phyloP scores from a whole-genome alignment of 2,329 filamentous ascomycete genomes.

The Aspergillus ustus region DNA sequence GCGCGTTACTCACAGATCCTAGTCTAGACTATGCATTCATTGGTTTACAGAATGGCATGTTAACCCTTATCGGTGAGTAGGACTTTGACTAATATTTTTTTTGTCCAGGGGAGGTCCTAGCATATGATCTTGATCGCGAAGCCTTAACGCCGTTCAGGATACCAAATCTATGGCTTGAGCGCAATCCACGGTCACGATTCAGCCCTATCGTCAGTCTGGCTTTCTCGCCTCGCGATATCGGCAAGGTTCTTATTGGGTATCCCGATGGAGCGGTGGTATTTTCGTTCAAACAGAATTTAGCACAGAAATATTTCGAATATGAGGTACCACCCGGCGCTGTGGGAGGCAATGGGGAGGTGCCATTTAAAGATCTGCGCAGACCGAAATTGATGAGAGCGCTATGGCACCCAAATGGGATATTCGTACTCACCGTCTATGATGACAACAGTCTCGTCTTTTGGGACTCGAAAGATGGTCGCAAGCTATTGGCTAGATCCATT shows the following conservation, averaged over 20 bases:
- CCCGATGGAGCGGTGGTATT: constrained; percentile 85
- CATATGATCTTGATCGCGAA: constrained; percentile 90
- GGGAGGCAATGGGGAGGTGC: constrained; percentile 71
- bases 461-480: constrained; percentile 86
- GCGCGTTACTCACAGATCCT: constrained; percentile 78
- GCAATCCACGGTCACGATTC: constrained; percentile 68
- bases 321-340: constrained; percentile 79
- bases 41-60: constrained; percentile 70
- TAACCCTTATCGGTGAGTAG: not conserved
- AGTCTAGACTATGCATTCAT: constrained; percentile 93
- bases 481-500: constrained; percentile 82
- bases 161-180: constrained; percentile 82
- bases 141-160: constrained; percentile 77
- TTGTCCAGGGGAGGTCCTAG: constrained; percentile 71
- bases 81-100: not conserved
- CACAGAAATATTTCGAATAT: constrained; percentile 81
- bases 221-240: constrained; percentile 89
- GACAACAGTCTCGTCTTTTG: constrained; percentile 92
- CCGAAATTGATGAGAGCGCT: constrained; percentile 80
- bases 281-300: constrained; percentile 88
- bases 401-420: constrained; percentile 95
- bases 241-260: constrained; percentile 90
- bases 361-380: constrained; percentile 65
- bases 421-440: constrained; percentile 83
- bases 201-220: constrained; percentile 75